Evolutionary conservation across 2,329 filamentous ascomycete species (phyloP), one percentile per base, ranked within the genome.

Genomic region (Fusarium sacchari): DNA sequence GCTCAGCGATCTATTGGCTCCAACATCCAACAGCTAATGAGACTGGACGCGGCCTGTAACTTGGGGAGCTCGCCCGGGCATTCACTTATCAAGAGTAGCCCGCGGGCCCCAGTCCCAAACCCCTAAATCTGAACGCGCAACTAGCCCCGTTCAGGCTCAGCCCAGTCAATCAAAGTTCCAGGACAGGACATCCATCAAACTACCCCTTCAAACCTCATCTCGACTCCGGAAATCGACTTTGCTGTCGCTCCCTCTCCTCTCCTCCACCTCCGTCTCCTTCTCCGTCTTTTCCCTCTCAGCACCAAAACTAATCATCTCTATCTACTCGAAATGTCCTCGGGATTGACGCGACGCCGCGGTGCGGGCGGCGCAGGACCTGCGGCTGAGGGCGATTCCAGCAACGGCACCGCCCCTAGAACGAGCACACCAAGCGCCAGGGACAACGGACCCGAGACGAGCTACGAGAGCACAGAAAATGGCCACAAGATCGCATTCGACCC

Each of bases 401-500:
- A 84, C 72, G 83, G 82, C 46, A 79, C 91, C 71, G 67, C 62
- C 64, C 87, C 90, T 86, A 85, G 88, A 78, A 84, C 90, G 86
- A 86, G 89, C 79, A 87, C 87, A 50, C 84, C 82, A 78, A 88
- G 88, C 80, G 81, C 84, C 79, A 84, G 84, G 80, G 88, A 90
- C 79, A 85, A 79, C 79, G 86, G 82, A 73, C 90, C 89, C 79
- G 90, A 92, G 85, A 98, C 96, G 69, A 96, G 93, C 79, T 98
- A 97, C 87, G 93, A 95, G 85, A 95, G 88, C 81, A 89, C 93
- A 82, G 96, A 97, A 84, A 98, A 98, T 86, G 96, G 96, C 76
- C 96, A 98, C 89, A 97, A 97, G 88, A 98, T 99, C 83, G 96
- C 95, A 66, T 99, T 94, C 83, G 96, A 99, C 83, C 96, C 96